These are phyloP conservation scores for Boletus tylopilopsis DNA, from an alignment of 768 basidiomycete genomes.

Conservation along the genomic window DNA sequence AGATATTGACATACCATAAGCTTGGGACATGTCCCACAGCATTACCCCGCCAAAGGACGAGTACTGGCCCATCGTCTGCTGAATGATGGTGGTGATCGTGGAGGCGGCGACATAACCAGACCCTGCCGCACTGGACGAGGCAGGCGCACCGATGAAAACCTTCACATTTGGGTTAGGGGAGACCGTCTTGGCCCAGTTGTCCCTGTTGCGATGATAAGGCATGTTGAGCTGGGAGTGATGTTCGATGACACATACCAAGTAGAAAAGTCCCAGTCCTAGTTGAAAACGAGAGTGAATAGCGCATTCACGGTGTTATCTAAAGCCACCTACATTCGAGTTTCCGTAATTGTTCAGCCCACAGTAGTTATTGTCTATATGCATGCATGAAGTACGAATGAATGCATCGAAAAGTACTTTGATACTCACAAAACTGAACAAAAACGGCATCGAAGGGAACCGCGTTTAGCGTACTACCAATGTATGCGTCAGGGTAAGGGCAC, in stretches of 20 bases:
- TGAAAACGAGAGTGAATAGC: neutral
- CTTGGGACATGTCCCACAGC: constrained; percentile 46
- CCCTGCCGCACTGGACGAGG: constrained; percentile 40
- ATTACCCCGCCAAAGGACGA: constrained; percentile 45
- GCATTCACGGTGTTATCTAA: constrained; percentile 37
- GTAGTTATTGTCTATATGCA: constrained; percentile 45
- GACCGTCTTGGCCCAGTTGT: constrained; percentile 43
- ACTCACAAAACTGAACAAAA: constrained; percentile 47
- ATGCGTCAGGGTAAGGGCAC: constrained; percentile 48
- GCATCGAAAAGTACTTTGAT: neutral
- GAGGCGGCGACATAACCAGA: constrained; percentile 43
- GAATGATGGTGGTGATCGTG: constrained; percentile 33
- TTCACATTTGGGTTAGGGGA: constrained; percentile 46
- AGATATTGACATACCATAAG: constrained; percentile 31
- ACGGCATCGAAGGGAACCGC: constrained; percentile 45
- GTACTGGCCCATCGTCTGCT: constrained; percentile 34
- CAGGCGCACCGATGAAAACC: constrained; percentile 50
- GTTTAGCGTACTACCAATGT: constrained; percentile 40
- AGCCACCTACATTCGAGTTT: constrained; percentile 35
- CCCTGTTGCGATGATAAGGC: constrained; percentile 30
- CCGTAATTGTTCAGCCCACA: constrained; percentile 43
- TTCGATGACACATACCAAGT: neutral
- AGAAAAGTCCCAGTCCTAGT: neutral
- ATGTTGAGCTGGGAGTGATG: neutral
- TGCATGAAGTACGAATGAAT: neutral